phyloP scores from a whole-genome alignment of 306 rosid species.

The Lupinus albus region DNA sequence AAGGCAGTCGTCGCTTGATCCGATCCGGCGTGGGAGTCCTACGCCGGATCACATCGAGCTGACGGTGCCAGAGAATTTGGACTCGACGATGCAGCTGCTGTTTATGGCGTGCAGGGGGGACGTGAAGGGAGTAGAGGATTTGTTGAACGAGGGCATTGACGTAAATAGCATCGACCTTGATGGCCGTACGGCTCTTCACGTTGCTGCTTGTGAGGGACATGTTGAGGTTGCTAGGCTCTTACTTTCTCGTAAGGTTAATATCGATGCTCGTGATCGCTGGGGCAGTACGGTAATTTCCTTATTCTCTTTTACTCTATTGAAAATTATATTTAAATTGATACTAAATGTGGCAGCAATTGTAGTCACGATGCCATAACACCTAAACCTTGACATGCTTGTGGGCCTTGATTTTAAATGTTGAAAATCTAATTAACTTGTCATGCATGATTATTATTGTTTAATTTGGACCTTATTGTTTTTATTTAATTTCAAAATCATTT shows the following conservation, averaged over 20 bases:
- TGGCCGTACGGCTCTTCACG: conserved; percentile 89
- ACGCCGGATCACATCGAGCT: conserved; percentile 47
- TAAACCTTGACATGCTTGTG: too few species aligned
- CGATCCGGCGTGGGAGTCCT: conserved; percentile 64
- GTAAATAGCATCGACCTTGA: conserved; percentile 95
- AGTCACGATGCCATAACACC: too few species aligned
- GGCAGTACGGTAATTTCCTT: conserved; percentile 76
- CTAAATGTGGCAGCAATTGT: too few species aligned
- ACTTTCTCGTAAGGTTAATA: conserved; percentile 83
- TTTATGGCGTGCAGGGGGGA: conserved; percentile 96
- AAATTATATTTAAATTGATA: too few species aligned
- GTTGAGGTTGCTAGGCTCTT: conserved; percentile 69
- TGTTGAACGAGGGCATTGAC: conserved; percentile 82
- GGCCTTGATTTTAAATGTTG: too few species aligned
- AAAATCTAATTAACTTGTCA: too few species aligned
- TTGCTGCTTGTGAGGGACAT: conserved; percentile 95
- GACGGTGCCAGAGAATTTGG: conserved; percentile 87
- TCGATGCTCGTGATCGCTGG: conserved; percentile 99
- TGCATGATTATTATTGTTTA: too few species aligned
- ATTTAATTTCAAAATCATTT: too few species aligned
- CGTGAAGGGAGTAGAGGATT: conserved; percentile 68
- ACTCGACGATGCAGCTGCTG: conserved; percentile 86
- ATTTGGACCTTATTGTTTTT: too few species aligned
- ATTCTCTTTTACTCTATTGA: neutral
- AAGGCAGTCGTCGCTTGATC: conserved; percentile 92